Percentiles rank a stretch among this genome's conserved stretches.
These are phyloP conservation scores for Polytrichum formosum DNA, from an alignment of 225 moss, liverwort and hornwort genomes.

Conservation along the genomic window DNA sequence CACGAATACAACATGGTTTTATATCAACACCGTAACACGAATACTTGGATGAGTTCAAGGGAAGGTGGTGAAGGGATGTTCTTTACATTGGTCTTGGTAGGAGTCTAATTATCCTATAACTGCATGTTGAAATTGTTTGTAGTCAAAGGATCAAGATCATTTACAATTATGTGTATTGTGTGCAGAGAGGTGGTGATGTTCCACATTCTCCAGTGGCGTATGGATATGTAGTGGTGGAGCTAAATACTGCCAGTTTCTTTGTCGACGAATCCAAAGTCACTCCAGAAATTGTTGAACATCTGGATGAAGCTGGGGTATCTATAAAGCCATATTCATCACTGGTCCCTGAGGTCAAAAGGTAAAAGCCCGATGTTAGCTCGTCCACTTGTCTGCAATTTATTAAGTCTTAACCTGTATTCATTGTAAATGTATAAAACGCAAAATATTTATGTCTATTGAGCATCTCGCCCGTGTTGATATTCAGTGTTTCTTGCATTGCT, in stretches of 20 bases:
- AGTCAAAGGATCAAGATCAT: not conserved
- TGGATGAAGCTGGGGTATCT: conserved; percentile 62
- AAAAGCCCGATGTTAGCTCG: not conserved
- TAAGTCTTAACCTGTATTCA: too few relatives aligned
- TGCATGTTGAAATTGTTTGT: not conserved
- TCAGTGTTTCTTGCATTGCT: too few relatives aligned
- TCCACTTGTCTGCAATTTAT: too few relatives aligned
- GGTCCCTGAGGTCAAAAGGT: conserved; percentile 78
- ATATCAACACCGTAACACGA: too few relatives aligned
- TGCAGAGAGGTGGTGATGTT: conserved; percentile 91
- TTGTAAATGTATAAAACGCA: too few relatives aligned
- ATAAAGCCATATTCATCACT: conserved; percentile 70
- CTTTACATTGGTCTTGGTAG: too few relatives aligned
- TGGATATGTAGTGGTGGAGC: conserved; percentile 83
- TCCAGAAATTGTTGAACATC: conserved; percentile 61
- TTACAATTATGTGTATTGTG: conserved; percentile 1
- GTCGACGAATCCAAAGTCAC: conserved; percentile 77
- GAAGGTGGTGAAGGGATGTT: too few relatives aligned
- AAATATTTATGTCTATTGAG: too few relatives aligned
- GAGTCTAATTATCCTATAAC: not conserved
- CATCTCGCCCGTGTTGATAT: too few relatives aligned
- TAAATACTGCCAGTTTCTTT: conserved; percentile 74
- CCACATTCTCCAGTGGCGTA: conserved; percentile 93
- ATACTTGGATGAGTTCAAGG: too few relatives aligned
- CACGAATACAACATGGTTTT: too few relatives aligned